Evolutionary conservation across 73 alveolate genomes (phyloP), one percentile per base, ranked within the genome.

Genomic region (Paraurostyla sp.): DNA sequence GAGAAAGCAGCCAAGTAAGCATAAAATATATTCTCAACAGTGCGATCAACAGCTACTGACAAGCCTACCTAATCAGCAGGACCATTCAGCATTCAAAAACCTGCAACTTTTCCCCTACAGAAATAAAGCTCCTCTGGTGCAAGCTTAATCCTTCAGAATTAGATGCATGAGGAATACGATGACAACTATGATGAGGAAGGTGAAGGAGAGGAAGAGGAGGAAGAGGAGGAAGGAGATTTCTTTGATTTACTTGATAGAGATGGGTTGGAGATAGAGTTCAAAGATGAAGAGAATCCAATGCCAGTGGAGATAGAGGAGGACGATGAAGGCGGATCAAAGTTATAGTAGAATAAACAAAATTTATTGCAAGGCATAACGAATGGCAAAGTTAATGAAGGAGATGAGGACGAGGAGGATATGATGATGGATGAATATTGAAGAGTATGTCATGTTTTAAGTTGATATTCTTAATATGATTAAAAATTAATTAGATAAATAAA

Each of bases 361-460:
- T n/a, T 18, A 11, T 33, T 51, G 40, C 40, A 51, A 46, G 68
- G 35, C 1, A 22, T 22, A 4, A 41, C 27, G 4, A 45, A 51
- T 20, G 35, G 4, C 46, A 60, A 54, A 11, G 89, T 32, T 23
- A 38, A 38, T 32, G 85, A 71, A 35, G 63, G 63, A 9, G 85
- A 25, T 11, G 68, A 40, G 29, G 85, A 71, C 11, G 89, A 78
- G 22, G 89, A 78, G 78, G 89, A 78, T 29, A 50, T 78, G 82
- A 65, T 65, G 82, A 40, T 65, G 4, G 82, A 65, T 30, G 82
- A 65, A 11, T 65, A 65, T 38, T 65, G 82, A 65, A n/a, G n/a
- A n/a, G n/a, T n/a, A n/a, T n/a, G n/a, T n/a, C n/a, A n/a, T n/a
- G n/a, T n/a, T n/a, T n/a, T n/a, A n/a, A n/a, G n/a, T n/a, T n/a